Evolutionary conservation across 2,329 filamentous ascomycete species (phyloP), one percentile per base, ranked within the genome.

Genomic region (Apiospora koreana): DNA sequence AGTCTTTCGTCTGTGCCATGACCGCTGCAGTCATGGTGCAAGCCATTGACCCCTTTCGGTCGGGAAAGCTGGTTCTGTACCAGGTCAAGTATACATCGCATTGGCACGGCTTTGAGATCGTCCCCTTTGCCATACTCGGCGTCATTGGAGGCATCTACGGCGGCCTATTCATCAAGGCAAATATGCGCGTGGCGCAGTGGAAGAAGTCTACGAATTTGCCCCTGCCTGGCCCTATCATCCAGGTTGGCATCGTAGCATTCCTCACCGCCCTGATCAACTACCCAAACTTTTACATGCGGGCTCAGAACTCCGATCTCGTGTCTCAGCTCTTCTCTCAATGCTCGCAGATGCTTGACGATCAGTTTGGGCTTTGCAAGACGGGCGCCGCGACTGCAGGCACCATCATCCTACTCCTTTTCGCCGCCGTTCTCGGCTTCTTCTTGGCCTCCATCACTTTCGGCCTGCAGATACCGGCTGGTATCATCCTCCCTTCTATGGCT

Each of bases 1-100:
- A 98, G 80, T 97, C 94, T 77, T 99, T 99, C 78, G 96, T 99
- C 50, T 98, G 96, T 77, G 96, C 96, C 79, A 98, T 98, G 95
- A 94, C 97, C n/a, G 96, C 95, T 21, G 95, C 96, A 23, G 94
- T 98, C 46, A 94, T 94, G 18, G 86, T 99, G 5, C 95, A 98
- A 80, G 94, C 94, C 6, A 89, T 97, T 72, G 96, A 99, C 79
- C 96, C 96, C 5, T 98, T 98, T 80, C 90, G 96, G 68, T 97
- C 95, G 1, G 96, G 95, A 69, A 97, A 99, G 80, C 92, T 98
- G 68, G 96, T 98, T 64, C 85, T 98, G 69, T 99, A 97, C 79
- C 95, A 99, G 81, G 95, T 98, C 77, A 95, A 93, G 45, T 98
- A 98, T 80, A 95, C 92, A 75, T 91, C 91, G 38, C 92, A 92